phyloP scores from a whole-genome alignment of 2,329 filamentous ascomycete genomes.

The Aspergillus nomiae region DNA sequence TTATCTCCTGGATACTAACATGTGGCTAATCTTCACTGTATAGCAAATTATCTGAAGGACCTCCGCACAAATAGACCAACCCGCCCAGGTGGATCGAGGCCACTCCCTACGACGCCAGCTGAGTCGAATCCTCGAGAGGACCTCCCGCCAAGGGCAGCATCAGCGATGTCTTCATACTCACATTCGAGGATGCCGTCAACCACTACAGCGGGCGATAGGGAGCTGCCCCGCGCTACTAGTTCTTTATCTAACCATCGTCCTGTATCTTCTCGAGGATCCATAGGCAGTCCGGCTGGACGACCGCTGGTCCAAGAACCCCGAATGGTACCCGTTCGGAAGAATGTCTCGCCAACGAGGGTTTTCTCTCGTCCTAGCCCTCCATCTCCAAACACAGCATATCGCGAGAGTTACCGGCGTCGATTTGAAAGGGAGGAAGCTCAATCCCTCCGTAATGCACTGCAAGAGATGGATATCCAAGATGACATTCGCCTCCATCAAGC shows the following conservation, averaged over 20 bases:
- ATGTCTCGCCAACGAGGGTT: slow-evolving; percentile 39
- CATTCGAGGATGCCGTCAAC: slow-evolving; percentile 20
- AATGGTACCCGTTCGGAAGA: slow-evolving; percentile 34
- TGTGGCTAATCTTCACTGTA: slow-evolving; percentile 9
- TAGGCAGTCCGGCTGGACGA: slow-evolving; percentile 34
- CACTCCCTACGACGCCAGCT: slow-evolving; percentile 55
- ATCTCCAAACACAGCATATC: slow-evolving; percentile 50
- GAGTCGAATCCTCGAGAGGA: slow-evolving; percentile 29
- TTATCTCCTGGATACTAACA: slow-evolving; percentile 12
- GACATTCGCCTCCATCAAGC: slow-evolving; percentile 57
- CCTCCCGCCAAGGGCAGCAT: slow-evolving; percentile 44
- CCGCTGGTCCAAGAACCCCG: slow-evolving; percentile 43
- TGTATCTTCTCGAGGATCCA: slow-evolving; percentile 30
- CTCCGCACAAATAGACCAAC: slow-evolving; percentile 59
- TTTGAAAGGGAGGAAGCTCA: slow-evolving; percentile 62
- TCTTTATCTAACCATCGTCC: slow-evolving; percentile 43
- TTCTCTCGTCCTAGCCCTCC: slow-evolving; percentile 30
- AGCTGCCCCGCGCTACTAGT: slow-evolving; percentile 41
- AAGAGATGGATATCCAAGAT: slow-evolving; percentile 60
- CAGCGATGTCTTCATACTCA: slow-evolving; percentile 44
- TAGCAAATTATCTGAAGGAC: slow-evolving; percentile 62
- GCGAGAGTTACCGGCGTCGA: slow-evolving; percentile 57
- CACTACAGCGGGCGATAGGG: slow-evolving; percentile 22
- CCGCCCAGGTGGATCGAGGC: slow-evolving; percentile 62
- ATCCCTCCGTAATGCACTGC: slow-evolving; percentile 58